Evolutionary conservation across 805 yeast species (phyloP), one percentile per base, ranked within the genome.

Genomic region (Starmerella sp.): DNA sequence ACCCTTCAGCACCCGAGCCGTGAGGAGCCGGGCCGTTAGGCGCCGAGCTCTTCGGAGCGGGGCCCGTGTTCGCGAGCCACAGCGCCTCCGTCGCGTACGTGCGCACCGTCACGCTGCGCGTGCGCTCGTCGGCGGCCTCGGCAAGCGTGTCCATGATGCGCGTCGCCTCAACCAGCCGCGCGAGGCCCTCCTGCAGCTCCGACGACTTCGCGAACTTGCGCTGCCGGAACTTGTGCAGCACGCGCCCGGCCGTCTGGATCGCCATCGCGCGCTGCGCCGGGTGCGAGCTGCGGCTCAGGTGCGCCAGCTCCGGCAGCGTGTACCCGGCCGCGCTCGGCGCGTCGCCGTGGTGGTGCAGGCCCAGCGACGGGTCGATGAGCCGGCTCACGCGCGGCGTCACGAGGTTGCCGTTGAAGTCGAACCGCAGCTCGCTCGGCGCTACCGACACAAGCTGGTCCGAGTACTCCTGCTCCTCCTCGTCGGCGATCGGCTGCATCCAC

Each of bases 301-400:
- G 93, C 1, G 84, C 83, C 51, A 93, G 73, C 66, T 93, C 99
- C 0, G 79, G 74, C 29, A 93, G 66, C 0, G 97, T 90, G 67
- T 93, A 93, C 0, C 99, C 99, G 0, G 97, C 95, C 52, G 90
- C 73, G 46, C 82, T 81, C 0, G 97, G 96, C 48, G 84, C 81
- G 10, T 84, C 87, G 0, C 96, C 77, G 68, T 93, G 99, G 67
- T 93, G 97, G 64, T 88, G 96, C 30, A 93, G 75, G 0, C 96
- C 98, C 41, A 77, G 66, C 41, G 75, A 72, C 0, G 83, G 75
- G 2, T 84, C 80, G 6, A 79, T 68, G 29, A 69, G 68, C 1
- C 70, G 67, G 34, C 80, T 73, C 50, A 80, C 74, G 0, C 74
- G 68, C 6, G 84, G 83, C 6, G 82, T 74, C 4, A 93, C 74